These are phyloP conservation scores for Sporothrix schenckii DNA, from an alignment of 2,329 filamentous ascomycete genomes.

Conservation along the genomic window DNA sequence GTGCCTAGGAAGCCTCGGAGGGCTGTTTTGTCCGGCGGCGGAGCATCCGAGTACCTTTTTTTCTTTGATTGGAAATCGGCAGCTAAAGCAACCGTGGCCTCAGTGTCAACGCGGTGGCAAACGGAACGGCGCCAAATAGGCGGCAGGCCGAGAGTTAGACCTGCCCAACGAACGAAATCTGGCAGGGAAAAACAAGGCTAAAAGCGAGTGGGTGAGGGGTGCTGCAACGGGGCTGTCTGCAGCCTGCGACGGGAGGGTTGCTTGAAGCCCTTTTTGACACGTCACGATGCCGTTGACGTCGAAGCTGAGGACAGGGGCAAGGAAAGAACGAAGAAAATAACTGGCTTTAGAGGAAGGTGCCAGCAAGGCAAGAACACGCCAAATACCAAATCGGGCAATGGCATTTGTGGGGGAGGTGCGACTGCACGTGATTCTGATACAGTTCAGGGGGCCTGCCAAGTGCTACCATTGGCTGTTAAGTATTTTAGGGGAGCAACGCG, in stretches of 20 bases:
- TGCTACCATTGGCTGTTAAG: slow-evolving; percentile 12
- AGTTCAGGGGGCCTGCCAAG: background rate
- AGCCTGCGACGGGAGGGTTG: background rate
- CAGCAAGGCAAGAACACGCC: slow-evolving; percentile 22
- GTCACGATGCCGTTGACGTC: slow-evolving; percentile 26
- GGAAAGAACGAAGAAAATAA: slow-evolving; percentile 2
- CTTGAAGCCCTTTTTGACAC: slow-evolving; percentile 15
- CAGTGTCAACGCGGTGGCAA: slow-evolving; percentile 30
- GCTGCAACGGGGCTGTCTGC: background rate
- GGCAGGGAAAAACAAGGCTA: slow-evolving; percentile 7
- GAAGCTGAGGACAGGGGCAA: slow-evolving; percentile 23
- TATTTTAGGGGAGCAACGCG: background rate
- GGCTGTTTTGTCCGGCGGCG: background rate
- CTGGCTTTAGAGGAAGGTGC: slow-evolving; percentile 18
- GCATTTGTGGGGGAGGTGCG: slow-evolving; percentile 9
- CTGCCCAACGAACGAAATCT: slow-evolving; percentile 1
- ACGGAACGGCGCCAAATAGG: slow-evolving; percentile 28
- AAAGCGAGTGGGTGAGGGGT: slow-evolving; percentile 19
- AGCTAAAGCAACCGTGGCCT: slow-evolving; percentile 34
- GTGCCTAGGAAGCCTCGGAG: slow-evolving; percentile 10
- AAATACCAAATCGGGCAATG: slow-evolving; percentile 28
- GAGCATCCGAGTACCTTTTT: slow-evolving; percentile 17
- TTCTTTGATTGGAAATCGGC: slow-evolving; percentile 14
- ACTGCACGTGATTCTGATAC: slow-evolving; percentile 26
- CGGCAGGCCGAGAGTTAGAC: background rate